Conservation (phyloP, 768 basidiomycete species). For the Gelatoporia subvermispora region DNA sequence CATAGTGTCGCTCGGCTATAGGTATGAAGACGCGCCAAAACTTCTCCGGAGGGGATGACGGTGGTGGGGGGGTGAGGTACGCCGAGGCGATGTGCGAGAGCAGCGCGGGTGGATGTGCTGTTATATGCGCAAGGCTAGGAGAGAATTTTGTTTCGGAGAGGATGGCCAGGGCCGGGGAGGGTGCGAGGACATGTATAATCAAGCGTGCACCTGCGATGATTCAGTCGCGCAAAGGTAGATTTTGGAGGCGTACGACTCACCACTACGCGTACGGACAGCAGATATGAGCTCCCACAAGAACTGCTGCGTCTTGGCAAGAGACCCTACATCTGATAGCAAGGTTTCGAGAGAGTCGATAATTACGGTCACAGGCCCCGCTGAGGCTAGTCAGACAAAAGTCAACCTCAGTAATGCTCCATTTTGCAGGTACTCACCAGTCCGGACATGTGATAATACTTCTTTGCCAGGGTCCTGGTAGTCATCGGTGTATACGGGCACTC, state of each 20-base stretch:
- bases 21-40: slow-evolving; percentile 81
- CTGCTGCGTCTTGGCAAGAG: slow-evolving; percentile 46
- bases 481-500: slow-evolving; percentile 50
- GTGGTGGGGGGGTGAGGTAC: slow-evolving; percentile 70
- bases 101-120: slow-evolving; percentile 66
- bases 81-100: slow-evolving; percentile 62
- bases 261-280: slow-evolving; percentile 40
- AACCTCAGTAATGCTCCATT: background rate
- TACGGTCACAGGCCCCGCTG: slow-evolving; percentile 49
- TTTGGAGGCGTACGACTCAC: slow-evolving; percentile 31
- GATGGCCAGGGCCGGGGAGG: slow-evolving; percentile 46
- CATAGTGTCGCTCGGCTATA: slow-evolving; percentile 53
- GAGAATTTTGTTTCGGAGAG: slow-evolving; percentile 63
- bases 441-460: slow-evolving; percentile 8
- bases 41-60: slow-evolving; percentile 53
- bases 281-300: slow-evolving; percentile 45
- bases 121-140: slow-evolving; percentile 55
- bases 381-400: slow-evolving; percentile 22
- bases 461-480: slow-evolving; percentile 27
- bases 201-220: slow-evolving; percentile 44
- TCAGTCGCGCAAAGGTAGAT: background rate
- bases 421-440: background rate
- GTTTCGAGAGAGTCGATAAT: slow-evolving; percentile 73
- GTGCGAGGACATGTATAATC: slow-evolving; percentile 49
- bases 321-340: slow-evolving; percentile 52